Base-by-base conservation (phyloP, 768 basidiomycete genomes). In the Amanita rimosa region DNA sequence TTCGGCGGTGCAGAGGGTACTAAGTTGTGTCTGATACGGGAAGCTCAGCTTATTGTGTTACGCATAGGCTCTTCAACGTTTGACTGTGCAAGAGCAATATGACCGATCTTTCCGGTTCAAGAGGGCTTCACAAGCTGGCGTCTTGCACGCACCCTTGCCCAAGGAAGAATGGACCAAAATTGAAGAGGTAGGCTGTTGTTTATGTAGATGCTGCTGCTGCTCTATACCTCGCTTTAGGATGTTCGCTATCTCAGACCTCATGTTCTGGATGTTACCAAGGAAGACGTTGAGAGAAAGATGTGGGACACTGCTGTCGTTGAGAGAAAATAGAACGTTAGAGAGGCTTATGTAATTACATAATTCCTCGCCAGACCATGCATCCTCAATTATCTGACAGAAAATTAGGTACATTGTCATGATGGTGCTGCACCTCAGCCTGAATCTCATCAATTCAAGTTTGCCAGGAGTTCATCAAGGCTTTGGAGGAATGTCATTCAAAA, bases 31-130 rank as follows among this genome's bases (percentile, higher is more conserved):
- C 16, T 36, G 24, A 33, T 44, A 44, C 47, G 46, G 17, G 29
- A 24, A 22, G 19, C 16, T 37, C 6, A 22, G 29, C 19, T n/a
- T 10, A 21, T 42, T 11, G 38, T 21, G 6, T 39, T 16, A n/a
- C n/a, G 6, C 14, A 33, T 58, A 97, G 94, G 95, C 95, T 31
- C 65, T 99, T 54, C 63, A 60, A 38, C 92, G 95, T 59, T 70
- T 99, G 60, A 80, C 88, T 40, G 73, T 78, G 27, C 74, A 77
- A 42, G 82, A 97, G 69, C 62, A 71, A 29, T 97, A 93, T 67
- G 94, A 96, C 75, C 89, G 96, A 53, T 79, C 80, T 49, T 96
- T 71, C 78, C 87, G 96, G 53, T 70, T 94, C 64, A 89, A 91
- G 63, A 68, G 81, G n/a, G 85, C 87, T 21, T 78, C 79, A 29